Conservation (phyloP, 75 land plant species). For the Sequoiadendron giganteum region DNA sequence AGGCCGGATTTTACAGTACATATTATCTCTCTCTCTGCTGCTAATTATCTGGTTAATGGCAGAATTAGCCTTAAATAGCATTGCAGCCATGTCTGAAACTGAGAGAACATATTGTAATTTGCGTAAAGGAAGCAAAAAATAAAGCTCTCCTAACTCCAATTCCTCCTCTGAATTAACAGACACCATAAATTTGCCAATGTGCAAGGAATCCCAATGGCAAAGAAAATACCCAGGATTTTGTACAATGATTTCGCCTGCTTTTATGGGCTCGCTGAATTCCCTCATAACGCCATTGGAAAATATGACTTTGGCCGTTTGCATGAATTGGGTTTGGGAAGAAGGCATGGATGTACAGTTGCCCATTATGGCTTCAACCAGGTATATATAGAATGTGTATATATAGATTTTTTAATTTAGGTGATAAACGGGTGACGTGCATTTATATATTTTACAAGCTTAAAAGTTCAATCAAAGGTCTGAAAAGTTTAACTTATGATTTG, state of each 20-base stretch:
- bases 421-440: not conserved
- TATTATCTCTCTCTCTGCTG: not conserved
- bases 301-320: conserved; percentile 14
- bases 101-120: not conserved
- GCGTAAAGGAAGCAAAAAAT: not conserved
- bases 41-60: not conserved
- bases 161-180: conserved; percentile 6
- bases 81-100: not conserved
- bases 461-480: too few relatives aligned
- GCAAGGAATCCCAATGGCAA: conserved; percentile 25
- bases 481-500: not conserved
- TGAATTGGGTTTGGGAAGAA: not conserved
- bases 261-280: conserved; percentile 20
- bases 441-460: not conserved
- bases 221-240: conserved; percentile 20
- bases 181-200: conserved; percentile 3
- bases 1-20: too few relatives aligned
- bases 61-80: not conserved
- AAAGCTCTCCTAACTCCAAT: not conserved
- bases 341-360: not conserved
- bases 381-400: not conserved
- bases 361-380: not conserved
- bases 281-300: conserved; percentile 20
- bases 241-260: conserved; percentile 9
- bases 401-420: not conserved